These are phyloP conservation scores for Golovinomyces cichoracearum DNA, from an alignment of 2,329 filamentous ascomycete species.

Conservation along the genomic window DNA sequence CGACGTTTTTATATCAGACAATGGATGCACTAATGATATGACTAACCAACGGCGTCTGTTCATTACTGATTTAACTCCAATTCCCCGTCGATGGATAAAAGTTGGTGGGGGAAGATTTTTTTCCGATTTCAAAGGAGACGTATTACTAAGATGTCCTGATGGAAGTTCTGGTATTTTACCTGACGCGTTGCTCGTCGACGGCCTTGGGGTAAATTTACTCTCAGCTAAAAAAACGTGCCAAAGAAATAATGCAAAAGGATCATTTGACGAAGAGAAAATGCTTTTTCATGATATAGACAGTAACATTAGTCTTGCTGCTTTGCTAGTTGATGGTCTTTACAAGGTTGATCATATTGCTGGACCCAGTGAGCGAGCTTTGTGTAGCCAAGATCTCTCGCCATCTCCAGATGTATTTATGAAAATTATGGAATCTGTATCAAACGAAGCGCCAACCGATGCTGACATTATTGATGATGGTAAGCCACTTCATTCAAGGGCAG, in stretches of 20 bases:
- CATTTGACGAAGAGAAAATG: neutral
- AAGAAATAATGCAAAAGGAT: neutral
- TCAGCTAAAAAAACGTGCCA: neutral
- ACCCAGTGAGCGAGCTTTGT: neutral
- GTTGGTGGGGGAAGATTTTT: neutral
- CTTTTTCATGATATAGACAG: neutral
- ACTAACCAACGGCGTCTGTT: neutral
- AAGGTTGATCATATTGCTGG: neutral
- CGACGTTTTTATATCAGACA: neutral
- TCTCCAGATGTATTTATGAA: neutral
- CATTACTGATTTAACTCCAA: neutral
- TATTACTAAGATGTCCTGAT: neutral
- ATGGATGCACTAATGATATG: neutral
- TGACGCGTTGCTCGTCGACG: neutral
- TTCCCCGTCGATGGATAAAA: neutral
- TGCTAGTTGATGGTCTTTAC: neutral
- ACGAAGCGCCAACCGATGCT: neutral
- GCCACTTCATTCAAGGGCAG: neutral
- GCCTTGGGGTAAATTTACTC: slow-evolving; percentile 1
- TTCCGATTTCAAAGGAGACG: neutral
- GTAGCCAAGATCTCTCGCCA: neutral
- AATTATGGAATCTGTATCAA: neutral
- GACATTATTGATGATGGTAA: neutral
- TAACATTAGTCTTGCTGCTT: neutral
- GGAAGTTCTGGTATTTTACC: neutral